These are phyloP conservation scores for Penicillium glabrum DNA, from an alignment of 2,329 filamentous ascomycete species.

Conservation along the genomic window DNA sequence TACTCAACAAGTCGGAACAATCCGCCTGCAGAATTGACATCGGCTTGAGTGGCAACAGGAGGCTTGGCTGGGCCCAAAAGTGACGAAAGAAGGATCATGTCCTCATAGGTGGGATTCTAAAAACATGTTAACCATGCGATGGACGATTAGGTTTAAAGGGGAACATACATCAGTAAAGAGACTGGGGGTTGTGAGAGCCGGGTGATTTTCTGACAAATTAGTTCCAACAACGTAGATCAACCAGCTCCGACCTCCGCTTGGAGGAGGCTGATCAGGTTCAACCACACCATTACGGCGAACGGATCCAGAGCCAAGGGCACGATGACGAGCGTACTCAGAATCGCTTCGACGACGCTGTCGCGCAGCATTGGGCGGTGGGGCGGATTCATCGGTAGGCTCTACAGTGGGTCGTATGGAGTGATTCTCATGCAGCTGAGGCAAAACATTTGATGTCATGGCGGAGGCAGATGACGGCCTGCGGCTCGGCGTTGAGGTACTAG, in stretches of 20 bases:
- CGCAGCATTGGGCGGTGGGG: constrained; percentile 42
- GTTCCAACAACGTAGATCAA: constrained; percentile 71
- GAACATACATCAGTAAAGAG: constrained; percentile 65
- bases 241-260: constrained; percentile 62
- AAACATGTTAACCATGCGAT: background rate
- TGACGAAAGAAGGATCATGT: constrained; percentile 69
- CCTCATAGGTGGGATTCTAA: constrained; percentile 66
- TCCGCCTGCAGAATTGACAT: constrained; percentile 63
- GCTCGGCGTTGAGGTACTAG: constrained; percentile 51
- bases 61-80: constrained; percentile 68
- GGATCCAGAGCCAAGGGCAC: constrained; percentile 60
- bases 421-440: constrained; percentile 43
- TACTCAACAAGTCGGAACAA: constrained; percentile 55
- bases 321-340: constrained; percentile 57
- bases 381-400: constrained; percentile 45
- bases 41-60: constrained; percentile 64
- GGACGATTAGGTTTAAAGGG: background rate
- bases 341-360: constrained; percentile 59
- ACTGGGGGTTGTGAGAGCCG: constrained; percentile 67
- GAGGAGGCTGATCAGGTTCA: constrained; percentile 53
- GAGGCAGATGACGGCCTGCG: constrained; percentile 51
- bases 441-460: constrained; percentile 36
- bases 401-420: constrained; percentile 34
- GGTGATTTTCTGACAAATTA: constrained; percentile 69
- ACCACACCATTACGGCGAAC: constrained; percentile 65